Percentiles rank a stretch among this genome's conserved stretches.
Evolutionary conservation across 2,329 filamentous ascomycete genomes (phyloP).

Genomic region (Pseudogymnoascus sp.): DNA sequence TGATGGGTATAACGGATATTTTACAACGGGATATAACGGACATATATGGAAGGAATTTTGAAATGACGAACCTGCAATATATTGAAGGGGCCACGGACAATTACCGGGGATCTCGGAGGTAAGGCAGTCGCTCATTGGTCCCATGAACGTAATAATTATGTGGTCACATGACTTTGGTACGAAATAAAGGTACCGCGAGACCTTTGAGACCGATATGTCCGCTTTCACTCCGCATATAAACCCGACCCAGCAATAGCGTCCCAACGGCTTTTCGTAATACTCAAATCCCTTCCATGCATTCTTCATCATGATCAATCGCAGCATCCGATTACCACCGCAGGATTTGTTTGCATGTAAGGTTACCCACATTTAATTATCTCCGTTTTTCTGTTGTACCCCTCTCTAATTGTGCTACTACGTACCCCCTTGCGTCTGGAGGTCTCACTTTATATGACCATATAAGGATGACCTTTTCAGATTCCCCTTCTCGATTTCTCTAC

Average conservation of each 20-base stretch:
- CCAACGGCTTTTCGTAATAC: background rate
- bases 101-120: background rate
- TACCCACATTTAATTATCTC: slow-evolving; percentile 6
- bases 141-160: background rate
- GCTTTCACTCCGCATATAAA: background rate
- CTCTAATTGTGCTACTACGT: background rate
- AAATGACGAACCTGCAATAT: background rate
- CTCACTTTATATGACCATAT: slow-evolving; percentile 1
- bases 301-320: background rate
- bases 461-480: background rate
- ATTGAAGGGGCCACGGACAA: background rate
- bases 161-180: background rate
- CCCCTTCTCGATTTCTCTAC: background rate
- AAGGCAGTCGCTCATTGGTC: background rate
- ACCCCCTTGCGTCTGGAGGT: background rate
- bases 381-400: background rate
- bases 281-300: background rate
- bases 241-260: background rate
- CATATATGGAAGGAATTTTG: background rate
- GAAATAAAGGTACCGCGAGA: background rate
- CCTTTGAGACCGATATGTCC: background rate
- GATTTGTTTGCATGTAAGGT: background rate
- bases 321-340: background rate
- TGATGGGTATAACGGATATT: background rate
- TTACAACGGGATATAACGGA: background rate